phyloP scores from a whole-genome alignment of 805 yeast species.

The Kuraishia capsulata region DNA sequence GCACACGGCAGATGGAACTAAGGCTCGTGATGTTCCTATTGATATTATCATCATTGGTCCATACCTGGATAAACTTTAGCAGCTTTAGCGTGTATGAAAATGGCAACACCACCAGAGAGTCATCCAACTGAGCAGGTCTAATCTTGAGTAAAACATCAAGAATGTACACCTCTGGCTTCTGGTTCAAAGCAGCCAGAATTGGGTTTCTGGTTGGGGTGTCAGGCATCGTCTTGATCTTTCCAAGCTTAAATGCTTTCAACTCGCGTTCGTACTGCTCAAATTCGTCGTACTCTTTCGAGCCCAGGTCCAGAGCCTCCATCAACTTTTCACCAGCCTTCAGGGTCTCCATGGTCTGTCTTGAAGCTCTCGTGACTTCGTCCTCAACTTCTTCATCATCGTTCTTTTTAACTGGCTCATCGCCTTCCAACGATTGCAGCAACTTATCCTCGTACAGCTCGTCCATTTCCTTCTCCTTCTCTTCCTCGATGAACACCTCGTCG shows the following conservation, averaged over 20 bases:
- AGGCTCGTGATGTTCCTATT: conserved; percentile 39
- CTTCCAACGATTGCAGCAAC: conserved; percentile 63
- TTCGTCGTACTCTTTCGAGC: conserved; percentile 58
- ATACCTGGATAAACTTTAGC: conserved; percentile 62
- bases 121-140: conserved; percentile 81
- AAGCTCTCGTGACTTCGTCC: conserved; percentile 57
- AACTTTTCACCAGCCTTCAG: conserved; percentile 90
- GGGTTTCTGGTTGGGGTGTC: conserved; percentile 57
- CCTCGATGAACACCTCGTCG: conserved; percentile 94
- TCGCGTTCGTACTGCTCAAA: conserved; percentile 39
- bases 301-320: conserved; percentile 87
- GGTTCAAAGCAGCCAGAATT: conserved; percentile 61
- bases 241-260: conserved; percentile 24
- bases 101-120: conserved; percentile 84
- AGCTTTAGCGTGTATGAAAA: conserved; percentile 72
- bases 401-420: conserved; percentile 30
- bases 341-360: conserved; percentile 81
- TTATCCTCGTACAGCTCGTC: conserved; percentile 88
- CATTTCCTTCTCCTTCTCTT: conserved; percentile 91
- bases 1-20: conserved; percentile 60
- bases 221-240: conserved; percentile 40
- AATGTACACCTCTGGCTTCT: conserved; percentile 71
- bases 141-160: conserved; percentile 62
- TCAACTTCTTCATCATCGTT: conserved; percentile 25
- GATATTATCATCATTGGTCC: conserved; percentile 45